Percentiles rank a stretch among this genome's conserved stretches.
phyloP scores from a whole-genome alignment of 805 yeast species.

The Zygotorulaspora florentina region DNA sequence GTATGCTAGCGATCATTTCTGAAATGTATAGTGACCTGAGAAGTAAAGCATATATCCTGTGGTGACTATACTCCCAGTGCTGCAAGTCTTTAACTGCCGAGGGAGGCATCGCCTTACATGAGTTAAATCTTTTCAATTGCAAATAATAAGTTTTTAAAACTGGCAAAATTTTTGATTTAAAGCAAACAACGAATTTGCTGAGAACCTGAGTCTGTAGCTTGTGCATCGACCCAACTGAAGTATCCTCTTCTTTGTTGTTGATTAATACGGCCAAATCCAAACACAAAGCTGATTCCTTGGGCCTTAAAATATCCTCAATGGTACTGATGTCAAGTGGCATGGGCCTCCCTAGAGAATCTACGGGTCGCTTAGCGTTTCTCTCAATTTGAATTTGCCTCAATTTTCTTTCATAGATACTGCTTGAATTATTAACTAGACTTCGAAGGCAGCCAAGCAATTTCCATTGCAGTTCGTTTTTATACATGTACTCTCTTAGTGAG shows the following conservation, averaged over 20 bases:
- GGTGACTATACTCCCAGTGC: slow-evolving; percentile 41
- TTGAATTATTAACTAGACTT: slow-evolving; percentile 28
- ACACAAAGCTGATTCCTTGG: slow-evolving; percentile 29
- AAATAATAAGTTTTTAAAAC: slow-evolving; percentile 25
- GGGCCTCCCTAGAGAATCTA: slow-evolving; percentile 30
- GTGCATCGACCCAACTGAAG: slow-evolving; percentile 24
- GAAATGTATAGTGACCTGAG: slow-evolving; percentile 19
- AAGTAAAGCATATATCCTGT: slow-evolving; percentile 41
- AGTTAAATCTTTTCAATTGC: slow-evolving; percentile 27
- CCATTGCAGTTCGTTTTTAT: slow-evolving; percentile 26
- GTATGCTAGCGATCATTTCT: slow-evolving; percentile 18
- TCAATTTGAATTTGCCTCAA: slow-evolving; percentile 31
- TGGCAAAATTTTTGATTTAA: slow-evolving; percentile 25
- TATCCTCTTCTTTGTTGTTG: slow-evolving; percentile 26
- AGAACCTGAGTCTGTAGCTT: slow-evolving; percentile 30
- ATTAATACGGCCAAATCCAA: slow-evolving; percentile 35
- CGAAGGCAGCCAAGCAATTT: slow-evolving; percentile 24
- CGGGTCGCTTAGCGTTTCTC: slow-evolving; percentile 30
- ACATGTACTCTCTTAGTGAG: slow-evolving; percentile 19
- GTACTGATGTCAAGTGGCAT: slow-evolving; percentile 26
- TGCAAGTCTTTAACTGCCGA: slow-evolving; percentile 34
- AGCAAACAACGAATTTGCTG: slow-evolving; percentile 23
- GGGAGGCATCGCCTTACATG: slow-evolving; percentile 10
- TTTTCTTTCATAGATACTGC: slow-evolving; percentile 29
- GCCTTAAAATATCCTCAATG: slow-evolving; percentile 34